Base-by-base conservation (phyloP, 2,329 filamentous ascomycete species). In the Exophiala viscosa region DNA sequence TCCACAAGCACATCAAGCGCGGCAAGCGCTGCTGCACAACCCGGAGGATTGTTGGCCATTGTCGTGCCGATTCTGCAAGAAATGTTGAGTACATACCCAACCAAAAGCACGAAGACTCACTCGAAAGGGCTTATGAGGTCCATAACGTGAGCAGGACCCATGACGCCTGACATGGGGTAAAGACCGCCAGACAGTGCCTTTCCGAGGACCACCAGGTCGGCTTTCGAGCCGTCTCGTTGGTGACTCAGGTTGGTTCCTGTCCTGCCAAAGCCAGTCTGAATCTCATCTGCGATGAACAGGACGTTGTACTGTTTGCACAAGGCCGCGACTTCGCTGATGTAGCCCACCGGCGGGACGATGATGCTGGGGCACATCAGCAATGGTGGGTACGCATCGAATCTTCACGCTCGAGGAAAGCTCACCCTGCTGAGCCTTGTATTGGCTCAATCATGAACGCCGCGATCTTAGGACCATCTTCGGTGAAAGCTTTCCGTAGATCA, bases 261-360 rank as follows among this genome's bases (percentile, higher is more conserved):
- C 38, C 90, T 89, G 64, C 90, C 90, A 28, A 95, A 85, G 68
- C 90, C 90, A 4, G 90, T 95, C 74, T 95, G 90, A 10, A 96
- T 90, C 74, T 96, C 90, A 69, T 96, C 90, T 59, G 93, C 90
- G 66, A 96, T 96, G 70, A 96, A 78, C 15, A 54, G 45, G 20
- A 54, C 18, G 39, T 34, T 34, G 32, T 54, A 33, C 15, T 48
- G 15, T 3, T 28, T 10, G 45, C 51, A 54, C 8, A 54, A 33
- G 5, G 50, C 45, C 13, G 38, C 45, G 13, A 54, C 45, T 3
- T 28, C 51, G 11, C 33, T 4, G 2, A 40, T 23, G 34, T 49
- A 54, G 5, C 23, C 20, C 10, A 20, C n/a, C 32, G 48, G 45
- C 3, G 35, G 15, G n/a, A 45, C 40, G 31, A 36, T 11, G 3